Evolutionary conservation across 345 rosid genomes (phyloP), one percentile per base, ranked within the genome.

Genomic region (Durio zibethinus): DNA sequence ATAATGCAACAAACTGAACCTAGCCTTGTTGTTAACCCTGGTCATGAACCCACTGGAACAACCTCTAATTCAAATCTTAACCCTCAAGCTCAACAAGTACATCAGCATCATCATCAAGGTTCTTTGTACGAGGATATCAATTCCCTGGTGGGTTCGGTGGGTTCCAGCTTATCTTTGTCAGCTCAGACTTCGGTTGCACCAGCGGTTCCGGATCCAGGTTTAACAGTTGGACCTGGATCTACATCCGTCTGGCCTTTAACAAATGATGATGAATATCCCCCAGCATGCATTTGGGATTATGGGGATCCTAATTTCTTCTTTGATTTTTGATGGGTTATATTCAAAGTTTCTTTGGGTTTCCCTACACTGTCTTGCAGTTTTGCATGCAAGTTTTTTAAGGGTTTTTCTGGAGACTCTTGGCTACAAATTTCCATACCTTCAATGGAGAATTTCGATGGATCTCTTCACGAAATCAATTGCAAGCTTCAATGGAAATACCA

Each of bases 181-280:
- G 64, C 77, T 70, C 85, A 83, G 76, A 70, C 84, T 36, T 56
- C 75, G 7, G 80, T 80, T 78, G 78, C 91, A 82, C 87, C 89
- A 23, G 76, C 36, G 72, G 81, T 48, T 76, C 48, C 79, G 65
- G 90, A 85, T 84, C 91, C 91, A 20, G 83, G 79, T 35, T 76
- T 82, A 68, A 71, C 82, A 20, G 86, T 79, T 18, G 87, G 84
- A 23, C 86, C 85, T 6, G 88, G 83, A 62, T 85, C 89, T 25
- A 88, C 93, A 0, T 43, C 89, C 8, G 71, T 87, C 36, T 91
- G 98, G 98, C 94, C 92, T 29, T 78, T 87, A 48, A 73, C 87
- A 0, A 83, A 82, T 29, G 98, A 89, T 72, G 97, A 93, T 48
- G 88, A 85, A 45, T 88, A 80, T 62, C 84, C 87, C 1, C 80